phyloP scores from a whole-genome alignment of 2,329 filamentous ascomycete genomes.

The Diaporthe citri region DNA sequence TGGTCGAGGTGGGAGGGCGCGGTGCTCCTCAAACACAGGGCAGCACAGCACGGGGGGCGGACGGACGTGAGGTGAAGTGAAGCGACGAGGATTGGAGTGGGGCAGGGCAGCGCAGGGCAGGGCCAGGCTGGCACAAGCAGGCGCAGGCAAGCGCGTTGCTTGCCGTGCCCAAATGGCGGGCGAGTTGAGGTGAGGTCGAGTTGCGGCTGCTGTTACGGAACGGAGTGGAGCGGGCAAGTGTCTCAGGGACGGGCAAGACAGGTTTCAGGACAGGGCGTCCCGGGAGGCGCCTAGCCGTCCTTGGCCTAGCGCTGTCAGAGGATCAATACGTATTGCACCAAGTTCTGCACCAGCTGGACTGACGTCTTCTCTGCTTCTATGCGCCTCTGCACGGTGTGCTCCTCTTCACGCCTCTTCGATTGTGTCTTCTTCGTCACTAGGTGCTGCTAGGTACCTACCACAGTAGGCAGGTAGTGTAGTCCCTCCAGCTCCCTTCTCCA shows the following conservation, averaged over 20 bases:
- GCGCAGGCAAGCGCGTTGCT: background rate
- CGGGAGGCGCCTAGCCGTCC: constrained; percentile 9
- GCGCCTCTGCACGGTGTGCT: no score
- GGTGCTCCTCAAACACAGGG: constrained; percentile 11
- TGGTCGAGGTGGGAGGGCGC: constrained; percentile 6
- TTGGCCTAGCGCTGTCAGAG: constrained; percentile 25
- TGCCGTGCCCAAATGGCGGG: background rate
- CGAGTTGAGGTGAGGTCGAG: constrained; percentile 11
- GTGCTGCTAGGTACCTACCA: no score
- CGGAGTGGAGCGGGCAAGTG: constrained; percentile 15
- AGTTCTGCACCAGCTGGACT: constrained; percentile 14
- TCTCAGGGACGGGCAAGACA: constrained; percentile 28
- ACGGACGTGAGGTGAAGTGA: background rate
- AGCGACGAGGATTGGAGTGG: constrained; percentile 1
- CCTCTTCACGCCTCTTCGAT: background rate
- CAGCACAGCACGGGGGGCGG: background rate
- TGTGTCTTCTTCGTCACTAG: background rate
- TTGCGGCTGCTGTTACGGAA: constrained; percentile 28
- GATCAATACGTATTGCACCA: no score
- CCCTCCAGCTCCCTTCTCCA: background rate
- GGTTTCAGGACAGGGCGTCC: constrained; percentile 32
- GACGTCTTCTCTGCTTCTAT: constrained; percentile 1
- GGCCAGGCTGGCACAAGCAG: no score
- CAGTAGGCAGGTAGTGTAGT: background rate
- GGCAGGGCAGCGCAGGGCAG: background rate